Conservation (phyloP, 1,284 basidiomycete species). For the Moesziomyces globuligerus region DNA sequence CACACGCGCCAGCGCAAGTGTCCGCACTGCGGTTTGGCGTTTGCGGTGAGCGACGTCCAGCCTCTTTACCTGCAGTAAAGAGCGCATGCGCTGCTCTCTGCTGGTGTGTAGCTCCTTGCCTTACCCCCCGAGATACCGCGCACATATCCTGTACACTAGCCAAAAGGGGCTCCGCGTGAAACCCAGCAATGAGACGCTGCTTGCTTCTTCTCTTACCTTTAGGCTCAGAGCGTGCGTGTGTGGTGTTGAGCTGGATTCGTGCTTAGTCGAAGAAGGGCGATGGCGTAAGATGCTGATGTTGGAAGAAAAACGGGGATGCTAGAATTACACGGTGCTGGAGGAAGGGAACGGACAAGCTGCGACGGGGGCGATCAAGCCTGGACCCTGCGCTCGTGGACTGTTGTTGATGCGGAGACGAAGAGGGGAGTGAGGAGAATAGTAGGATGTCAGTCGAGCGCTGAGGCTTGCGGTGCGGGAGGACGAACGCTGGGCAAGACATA, state of each 20-base stretch:
- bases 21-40: constrained; percentile 85
- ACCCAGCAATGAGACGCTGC: neutral
- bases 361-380: constrained; percentile 9
- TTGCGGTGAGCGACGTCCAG: constrained; percentile 87
- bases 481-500: constrained; percentile 70
- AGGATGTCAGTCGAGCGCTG: neutral
- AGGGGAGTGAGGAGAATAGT: neutral
- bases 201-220: neutral
- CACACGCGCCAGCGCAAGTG: constrained; percentile 93
- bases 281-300: constrained; percentile 6
- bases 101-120: neutral
- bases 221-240: neutral
- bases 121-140: neutral
- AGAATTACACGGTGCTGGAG: constrained; percentile 28
- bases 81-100: neutral
- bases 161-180: neutral
- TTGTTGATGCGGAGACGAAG: neutral
- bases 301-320: constrained; percentile 10
- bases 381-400: constrained; percentile 45
- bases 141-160: neutral
- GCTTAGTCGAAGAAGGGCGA: neutral
- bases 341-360: neutral
- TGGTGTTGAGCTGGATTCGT: neutral
- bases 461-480: neutral
- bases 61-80: constrained; percentile 74